Evolutionary conservation across 345 rosid species (phyloP), one percentile per base, ranked within the genome.

Genomic region (Gynandropsis gynandra): DNA sequence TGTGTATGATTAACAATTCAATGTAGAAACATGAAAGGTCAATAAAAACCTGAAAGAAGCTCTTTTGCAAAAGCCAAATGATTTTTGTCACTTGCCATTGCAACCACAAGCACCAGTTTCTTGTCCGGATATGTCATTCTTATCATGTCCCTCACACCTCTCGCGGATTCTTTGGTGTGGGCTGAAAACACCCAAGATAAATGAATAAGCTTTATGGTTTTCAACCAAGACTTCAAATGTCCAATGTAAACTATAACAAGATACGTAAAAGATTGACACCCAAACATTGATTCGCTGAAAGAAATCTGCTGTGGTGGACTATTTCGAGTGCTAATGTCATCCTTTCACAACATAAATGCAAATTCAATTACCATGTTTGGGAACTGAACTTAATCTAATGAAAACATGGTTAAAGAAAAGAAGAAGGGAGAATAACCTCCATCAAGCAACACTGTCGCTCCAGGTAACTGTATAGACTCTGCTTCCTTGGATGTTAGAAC

Each of bases 51-150:
- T 9, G 82, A 74, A 37, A 92, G 81, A 58, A 92, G 70, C 61
- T 86, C 88, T 66, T 59, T 80, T 24, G 96, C 95, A 69, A 92
- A 92, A 31, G 78, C 82, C 10, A 74, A 51, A 70, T 87, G 96
- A 69, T 87, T 93, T 64, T 87, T 87, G 68, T 92, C 98, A 36
- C 60, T 73, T 50, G 98, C 96, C 98, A 90, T 90, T 46, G 96
- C 85, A 20, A 87, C 80, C 36, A 90, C 78, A 31, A 80, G 64
- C 27, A 74, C 84, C 68, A 87, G 27, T 13, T 35, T 61, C 34
- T 80, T 71, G 32, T 61, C 69, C 14, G 89, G 81, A 73, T 79
- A 80, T 7, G 68, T 61, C 68, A 72, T 76, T 39, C 52, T 62
- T 61, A 82, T 71, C 27, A 79, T 78, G 16, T 82, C 77, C 54